phyloP scores from a whole-genome alignment of 2,329 filamentous ascomycete species.

The Fusarium sacchari region DNA sequence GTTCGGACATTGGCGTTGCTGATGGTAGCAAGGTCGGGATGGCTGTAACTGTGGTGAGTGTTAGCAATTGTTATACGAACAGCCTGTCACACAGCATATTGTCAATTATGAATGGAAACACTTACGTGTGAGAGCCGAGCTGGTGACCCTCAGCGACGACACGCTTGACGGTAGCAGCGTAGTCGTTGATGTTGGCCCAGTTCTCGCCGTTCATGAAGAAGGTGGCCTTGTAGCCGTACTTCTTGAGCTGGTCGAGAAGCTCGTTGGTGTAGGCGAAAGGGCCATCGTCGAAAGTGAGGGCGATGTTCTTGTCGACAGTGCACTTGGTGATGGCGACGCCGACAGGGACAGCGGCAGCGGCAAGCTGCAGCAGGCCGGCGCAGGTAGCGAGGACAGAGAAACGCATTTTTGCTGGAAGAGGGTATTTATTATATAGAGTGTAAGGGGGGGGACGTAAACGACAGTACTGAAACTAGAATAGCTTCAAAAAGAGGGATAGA shows the following conservation, averaged over 20 bases:
- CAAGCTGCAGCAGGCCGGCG: conserved; percentile 21
- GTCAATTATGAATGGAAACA: not conserved
- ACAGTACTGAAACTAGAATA: conserved; percentile 12
- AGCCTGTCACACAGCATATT: not conserved
- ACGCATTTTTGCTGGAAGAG: not conserved
- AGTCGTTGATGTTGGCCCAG: conserved; percentile 38
- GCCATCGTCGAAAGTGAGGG: conserved; percentile 26
- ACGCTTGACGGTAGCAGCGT: conserved; percentile 44
- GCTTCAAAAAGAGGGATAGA: conserved; percentile 17
- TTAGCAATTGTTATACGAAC: conserved; percentile 7
- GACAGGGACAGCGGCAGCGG: conserved; percentile 13
- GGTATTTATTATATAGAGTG: not conserved
- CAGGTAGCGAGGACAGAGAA: conserved; percentile 23
- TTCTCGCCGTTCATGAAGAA: conserved; percentile 41
- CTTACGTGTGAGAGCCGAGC: conserved; percentile 55
- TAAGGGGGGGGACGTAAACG: not conserved
- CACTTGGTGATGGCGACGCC: conserved; percentile 20
- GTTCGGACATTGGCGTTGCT: conserved; percentile 36
- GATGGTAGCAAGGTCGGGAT: conserved; percentile 49
- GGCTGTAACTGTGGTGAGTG: conserved; percentile 52
- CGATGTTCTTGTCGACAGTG: conserved; percentile 24
- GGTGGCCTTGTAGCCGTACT: conserved; percentile 30
- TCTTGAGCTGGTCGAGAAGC: conserved; percentile 25
- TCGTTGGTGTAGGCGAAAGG: conserved; percentile 25
- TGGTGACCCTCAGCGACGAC: conserved; percentile 63